phyloP scores from a whole-genome alignment of 768 basidiomycete species.

The Leccinum disarticulatum region DNA sequence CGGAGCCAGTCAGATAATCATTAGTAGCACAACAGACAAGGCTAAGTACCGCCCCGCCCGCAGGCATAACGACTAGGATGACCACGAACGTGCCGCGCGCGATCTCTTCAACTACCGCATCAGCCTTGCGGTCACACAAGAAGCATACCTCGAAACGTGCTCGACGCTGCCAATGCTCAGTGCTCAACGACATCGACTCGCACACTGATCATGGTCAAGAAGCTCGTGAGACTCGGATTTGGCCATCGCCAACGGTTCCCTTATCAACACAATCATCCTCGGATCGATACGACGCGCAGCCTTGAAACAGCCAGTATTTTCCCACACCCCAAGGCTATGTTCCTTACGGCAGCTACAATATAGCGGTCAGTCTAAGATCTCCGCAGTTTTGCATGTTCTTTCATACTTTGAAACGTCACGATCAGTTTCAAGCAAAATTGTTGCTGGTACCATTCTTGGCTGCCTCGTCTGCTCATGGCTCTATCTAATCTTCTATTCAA shows the following conservation, averaged over 20 bases:
- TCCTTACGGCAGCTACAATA: background rate
- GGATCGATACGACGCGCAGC: constrained; percentile 27
- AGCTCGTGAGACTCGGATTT: background rate
- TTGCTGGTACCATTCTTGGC: constrained; percentile 10
- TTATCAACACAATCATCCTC: constrained; percentile 23
- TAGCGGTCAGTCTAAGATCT: background rate
- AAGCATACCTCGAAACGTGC: constrained; percentile 15
- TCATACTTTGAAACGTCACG: constrained; percentile 6
- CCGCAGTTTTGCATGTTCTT: constrained; percentile 10
- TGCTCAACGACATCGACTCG: constrained; percentile 8
- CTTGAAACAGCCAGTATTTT: background rate
- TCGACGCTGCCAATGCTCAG: constrained; percentile 2
- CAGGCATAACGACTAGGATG: background rate
- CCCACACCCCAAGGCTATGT: constrained; percentile 3
- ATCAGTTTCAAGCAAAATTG: background rate
- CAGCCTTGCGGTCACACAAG: constrained; percentile 4
- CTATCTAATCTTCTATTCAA: background rate
- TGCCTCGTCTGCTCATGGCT: constrained; percentile 6
- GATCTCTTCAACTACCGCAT: background rate
- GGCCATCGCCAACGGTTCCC: constrained; percentile 5
- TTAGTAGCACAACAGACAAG: background rate
- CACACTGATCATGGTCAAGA: constrained; percentile 21
- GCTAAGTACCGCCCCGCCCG: background rate
- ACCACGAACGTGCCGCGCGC: background rate
- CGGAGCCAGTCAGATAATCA: background rate